Evolutionary conservation across 257 asterid genomes (phyloP).

Genomic region (Striga asiatica): DNA sequence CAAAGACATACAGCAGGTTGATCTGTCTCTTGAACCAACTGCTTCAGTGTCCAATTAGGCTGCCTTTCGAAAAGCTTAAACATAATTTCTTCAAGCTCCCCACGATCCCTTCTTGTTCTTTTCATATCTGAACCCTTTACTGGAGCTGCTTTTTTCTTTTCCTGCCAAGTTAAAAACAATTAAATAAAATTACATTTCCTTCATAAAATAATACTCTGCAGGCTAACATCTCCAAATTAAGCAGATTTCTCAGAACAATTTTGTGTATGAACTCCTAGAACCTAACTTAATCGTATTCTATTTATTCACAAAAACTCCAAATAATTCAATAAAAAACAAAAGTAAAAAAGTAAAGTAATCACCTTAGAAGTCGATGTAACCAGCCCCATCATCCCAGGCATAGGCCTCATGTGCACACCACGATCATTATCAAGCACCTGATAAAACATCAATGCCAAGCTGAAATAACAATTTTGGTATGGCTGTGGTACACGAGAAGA

Average conservation of each 20-base stretch:
- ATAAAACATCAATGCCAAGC: slow-evolving; percentile 13
- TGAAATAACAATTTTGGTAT: neutral
- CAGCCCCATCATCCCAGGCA: slow-evolving; percentile 82
- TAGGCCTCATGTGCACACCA: slow-evolving; percentile 89
- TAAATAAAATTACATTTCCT: neutral
- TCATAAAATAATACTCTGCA: neutral
- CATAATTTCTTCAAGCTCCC: slow-evolving; percentile 88
- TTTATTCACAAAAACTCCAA: neutral
- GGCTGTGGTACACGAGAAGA: too few relatives aligned
- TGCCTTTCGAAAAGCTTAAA: slow-evolving; percentile 87
- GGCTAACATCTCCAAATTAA: neutral
- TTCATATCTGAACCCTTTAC: slow-evolving; percentile 69
- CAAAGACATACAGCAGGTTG: slow-evolving; percentile 74
- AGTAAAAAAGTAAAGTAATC: neutral
- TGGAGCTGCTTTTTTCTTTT: slow-evolving; percentile 75
- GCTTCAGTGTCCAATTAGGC: slow-evolving; percentile 89
- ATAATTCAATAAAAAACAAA: neutral
- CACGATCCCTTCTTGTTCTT: slow-evolving; percentile 87
- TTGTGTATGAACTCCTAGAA: neutral
- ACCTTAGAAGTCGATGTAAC: slow-evolving; percentile 71
- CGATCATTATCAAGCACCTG: slow-evolving; percentile 86
- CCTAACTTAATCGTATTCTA: neutral
- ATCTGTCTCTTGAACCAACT: slow-evolving; percentile 85
- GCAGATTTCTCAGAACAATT: neutral
- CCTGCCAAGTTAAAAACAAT: slow-evolving; percentile 32